Base-by-base conservation (phyloP, 768 basidiomycete species). In the Rhodocollybia butyracea region DNA sequence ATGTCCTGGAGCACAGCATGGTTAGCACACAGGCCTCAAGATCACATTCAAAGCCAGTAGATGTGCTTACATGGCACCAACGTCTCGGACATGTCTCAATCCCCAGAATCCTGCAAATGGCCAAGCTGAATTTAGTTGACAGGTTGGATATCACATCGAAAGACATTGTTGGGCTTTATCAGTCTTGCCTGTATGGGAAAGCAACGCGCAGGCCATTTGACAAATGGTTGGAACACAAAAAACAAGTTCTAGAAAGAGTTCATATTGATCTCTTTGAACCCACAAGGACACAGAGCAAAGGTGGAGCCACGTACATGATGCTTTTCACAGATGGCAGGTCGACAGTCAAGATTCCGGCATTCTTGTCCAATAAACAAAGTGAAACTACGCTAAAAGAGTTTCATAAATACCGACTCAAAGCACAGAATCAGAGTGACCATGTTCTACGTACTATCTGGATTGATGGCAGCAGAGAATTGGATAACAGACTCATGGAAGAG, bases 391-490 rank as follows among this genome's bases (percentile, higher is more conserved):
- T 65, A 15, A 46, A 51, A 4, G 64, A 52, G 17, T 59, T 69
- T 8, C 53, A 58, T 27, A 26, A 46, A 2, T 68, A 59, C 47
- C 45, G 57, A 1, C 36, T 39, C 0, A 42, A 55, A 17, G 56
- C 63, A 0, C 60, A 70, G n/a, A 12, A 54, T 0, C 66, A 67
- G 32, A 60, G 55, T 0, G 51, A 58, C 2, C 30, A 48, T 19
- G 56, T 56, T 26, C 36, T 69, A 1, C 54, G 58, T 10, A 32
- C 31, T 0, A 55, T 68, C 6, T 36, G 56, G 2, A 54, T 58
- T 1, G 70, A 73, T 51, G 54, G 61, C 13, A 71, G 70, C 4
- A 58, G 60, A 3, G 68, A 72, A 56, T 73, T 63, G 36, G 39
- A 64, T 2, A 65, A 63, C 48, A 24, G 55, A 0, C 40, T 63